Base-by-base conservation (phyloP, 768 basidiomycete genomes). In the Leccinum ochraceum region DNA sequence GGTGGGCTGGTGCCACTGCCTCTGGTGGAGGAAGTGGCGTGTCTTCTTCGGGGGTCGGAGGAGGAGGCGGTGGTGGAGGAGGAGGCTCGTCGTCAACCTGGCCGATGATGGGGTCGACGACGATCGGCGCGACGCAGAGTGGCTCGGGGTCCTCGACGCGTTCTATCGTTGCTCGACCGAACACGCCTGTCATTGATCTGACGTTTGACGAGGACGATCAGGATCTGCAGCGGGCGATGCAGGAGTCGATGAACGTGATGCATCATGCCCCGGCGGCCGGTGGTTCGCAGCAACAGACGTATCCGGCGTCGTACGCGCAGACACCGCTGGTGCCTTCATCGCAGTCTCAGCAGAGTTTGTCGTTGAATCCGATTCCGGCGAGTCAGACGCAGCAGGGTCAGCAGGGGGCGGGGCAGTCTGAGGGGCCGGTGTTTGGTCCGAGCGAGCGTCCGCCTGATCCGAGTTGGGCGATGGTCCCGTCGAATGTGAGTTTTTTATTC, bases 401-500 rank as follows among this genome's bases (percentile, higher is more conserved):
- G 13, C 64, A 46, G 44, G 14, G 16, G 8, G 20, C 57, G 17
- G 20, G 7, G 4, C 75, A 77, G 36, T 66, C 77, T 53, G 71
- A 70, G 28, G 73, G 69, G 7, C 72, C 80, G 1, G 75, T 78
- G 46, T 86, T 89, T 71, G 80, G 83, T 0, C 86, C 87, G 16
- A 86, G 81, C 61, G 76, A 85, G 42, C 79, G 88, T 46, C 80
- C 86, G 4, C 80, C 88, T 2, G 79, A 89, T 69, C 82, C 86
- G 1, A 80, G 79, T 57, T 90, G 88, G 89, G 86, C 86, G 53
- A 71, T 90, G 69, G 88, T 89, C 8, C 83, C 84, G 20, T 84
- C 88, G 6, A 85, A 87, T 69, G 89, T 89, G 76, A 68, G 71
- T 22, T 44, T 22, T 44, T 32, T n/a, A 6, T 14, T 26, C 50